These are phyloP conservation scores for Fusarium sp. DNA, from an alignment of 2,329 filamentous ascomycete species.

Conservation along the genomic window DNA sequence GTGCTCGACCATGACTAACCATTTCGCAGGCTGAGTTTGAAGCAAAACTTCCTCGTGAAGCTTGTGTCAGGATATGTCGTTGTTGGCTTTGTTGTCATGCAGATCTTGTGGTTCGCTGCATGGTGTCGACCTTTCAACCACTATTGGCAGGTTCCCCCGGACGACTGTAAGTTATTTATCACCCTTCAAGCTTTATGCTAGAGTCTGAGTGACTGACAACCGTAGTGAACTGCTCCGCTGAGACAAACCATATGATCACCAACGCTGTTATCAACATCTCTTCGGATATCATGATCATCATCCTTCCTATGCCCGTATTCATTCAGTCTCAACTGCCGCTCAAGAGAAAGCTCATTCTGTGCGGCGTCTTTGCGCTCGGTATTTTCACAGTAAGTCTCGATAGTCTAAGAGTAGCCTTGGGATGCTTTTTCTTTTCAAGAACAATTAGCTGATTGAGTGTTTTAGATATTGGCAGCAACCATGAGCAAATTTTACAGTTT, in stretches of 20 bases:
- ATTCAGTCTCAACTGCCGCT: conserved; percentile 63
- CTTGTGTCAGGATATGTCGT: conserved; percentile 62
- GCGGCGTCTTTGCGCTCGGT: conserved; percentile 61
- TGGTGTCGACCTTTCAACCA: conserved; percentile 69
- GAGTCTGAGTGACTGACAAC: background rate
- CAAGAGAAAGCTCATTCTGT: conserved; percentile 67
- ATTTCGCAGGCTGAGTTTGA: conserved; percentile 57
- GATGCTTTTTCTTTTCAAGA: accelerated
- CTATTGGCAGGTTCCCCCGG: conserved; percentile 64
- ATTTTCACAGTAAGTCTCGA: conserved; percentile 58
- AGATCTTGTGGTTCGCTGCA: conserved; percentile 64
- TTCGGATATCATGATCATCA: conserved; percentile 71
- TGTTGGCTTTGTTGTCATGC: conserved; percentile 62
- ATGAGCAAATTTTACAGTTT: conserved; percentile 62
- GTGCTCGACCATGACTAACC: accelerated
- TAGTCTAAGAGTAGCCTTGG: accelerated
- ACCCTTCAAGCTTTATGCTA: too few relatives aligned
- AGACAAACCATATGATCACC: conserved; percentile 69
- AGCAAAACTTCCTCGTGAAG: conserved; percentile 62
- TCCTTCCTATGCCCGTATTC: conserved; percentile 68
- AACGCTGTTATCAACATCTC: conserved; percentile 72
- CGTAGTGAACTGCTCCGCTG: conserved; percentile 63
- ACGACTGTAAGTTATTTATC: conserved; percentile 55
- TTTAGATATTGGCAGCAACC: conserved; percentile 44
- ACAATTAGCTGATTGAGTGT: background rate